Conservation (phyloP, 805 yeast genomes). For the Ogataea angusta region DNA sequence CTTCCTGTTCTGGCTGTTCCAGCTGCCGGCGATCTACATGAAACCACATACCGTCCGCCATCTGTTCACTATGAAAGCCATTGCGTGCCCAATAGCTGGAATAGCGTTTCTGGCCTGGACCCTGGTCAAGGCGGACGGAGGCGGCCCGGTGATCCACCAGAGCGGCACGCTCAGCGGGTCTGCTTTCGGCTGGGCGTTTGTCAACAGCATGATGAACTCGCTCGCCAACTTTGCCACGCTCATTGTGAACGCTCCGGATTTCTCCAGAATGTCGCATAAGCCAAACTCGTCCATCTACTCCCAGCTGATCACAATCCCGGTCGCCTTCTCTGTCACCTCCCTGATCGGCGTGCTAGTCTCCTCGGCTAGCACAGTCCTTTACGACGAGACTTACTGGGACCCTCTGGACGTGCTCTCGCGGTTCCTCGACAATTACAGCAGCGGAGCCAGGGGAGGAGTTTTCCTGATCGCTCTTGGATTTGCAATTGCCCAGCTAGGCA, state of each 20-base stretch:
- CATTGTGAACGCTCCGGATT: conserved; percentile 85
- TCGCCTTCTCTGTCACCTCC: conserved; percentile 76
- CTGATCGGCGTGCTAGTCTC: conserved; percentile 83
- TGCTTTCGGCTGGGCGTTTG: conserved; percentile 78
- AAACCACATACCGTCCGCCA: conserved; percentile 82
- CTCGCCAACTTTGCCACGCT: conserved; percentile 87
- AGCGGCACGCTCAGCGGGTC: conserved; percentile 51
- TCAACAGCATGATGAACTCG: conserved; percentile 73
- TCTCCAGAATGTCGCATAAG: conserved; percentile 74
- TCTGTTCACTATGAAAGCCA: conserved; percentile 78
- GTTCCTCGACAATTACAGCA: conserved; percentile 51
- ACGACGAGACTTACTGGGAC: conserved; percentile 74
- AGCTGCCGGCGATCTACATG: conserved; percentile 77
- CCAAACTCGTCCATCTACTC: conserved; percentile 50
- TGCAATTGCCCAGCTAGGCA: conserved; percentile 74
- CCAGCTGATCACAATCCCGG: conserved; percentile 65
- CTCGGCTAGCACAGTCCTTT: conserved; percentile 67
- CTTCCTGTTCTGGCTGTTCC: conserved; percentile 77
- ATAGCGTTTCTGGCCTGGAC: conserved; percentile 84
- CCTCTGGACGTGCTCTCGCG: conserved; percentile 73
- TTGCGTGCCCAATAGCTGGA: conserved; percentile 78
- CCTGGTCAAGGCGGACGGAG: conserved; percentile 72
- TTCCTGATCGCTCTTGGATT: conserved; percentile 70
- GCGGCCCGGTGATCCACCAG: conserved; percentile 67
- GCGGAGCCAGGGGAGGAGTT: conserved; percentile 75